Percentiles rank a stretch among this genome's conserved stretches.
Evolutionary conservation across 129 eudicot species (phyloP).

Genomic region (Oenanthe sinensis): DNA sequence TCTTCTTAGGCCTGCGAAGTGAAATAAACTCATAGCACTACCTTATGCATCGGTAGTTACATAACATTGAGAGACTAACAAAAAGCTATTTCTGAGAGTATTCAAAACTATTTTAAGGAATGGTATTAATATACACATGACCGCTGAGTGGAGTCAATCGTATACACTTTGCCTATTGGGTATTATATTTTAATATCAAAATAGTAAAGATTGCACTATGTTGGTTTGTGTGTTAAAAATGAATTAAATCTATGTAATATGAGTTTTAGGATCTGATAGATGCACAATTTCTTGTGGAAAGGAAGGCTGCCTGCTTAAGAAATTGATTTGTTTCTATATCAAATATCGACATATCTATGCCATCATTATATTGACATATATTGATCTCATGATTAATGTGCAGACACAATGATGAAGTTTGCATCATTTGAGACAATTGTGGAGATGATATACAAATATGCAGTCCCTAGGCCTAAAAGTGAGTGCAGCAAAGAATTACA

Average conservation of each 20-base stretch:
- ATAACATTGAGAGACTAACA: neutral
- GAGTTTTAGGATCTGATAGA: neutral
- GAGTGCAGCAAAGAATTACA: conserved; percentile 84
- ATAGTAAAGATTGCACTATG: neutral
- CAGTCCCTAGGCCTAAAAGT: conserved; percentile 70
- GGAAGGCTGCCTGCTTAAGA: neutral
- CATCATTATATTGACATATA: neutral
- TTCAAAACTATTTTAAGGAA: neutral
- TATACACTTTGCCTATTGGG: neutral
- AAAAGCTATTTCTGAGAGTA: neutral
- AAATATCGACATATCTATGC: neutral
- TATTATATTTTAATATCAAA: neutral
- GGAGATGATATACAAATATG: conserved; percentile 79
- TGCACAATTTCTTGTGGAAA: neutral
- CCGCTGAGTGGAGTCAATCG: neutral
- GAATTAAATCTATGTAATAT: neutral
- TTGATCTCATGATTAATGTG: conserved; percentile 16
- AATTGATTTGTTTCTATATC: neutral
- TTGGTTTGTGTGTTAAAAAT: neutral
- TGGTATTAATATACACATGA: neutral
- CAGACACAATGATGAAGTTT: conserved; percentile 99
- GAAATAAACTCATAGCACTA: neutral
- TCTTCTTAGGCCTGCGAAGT: neutral
- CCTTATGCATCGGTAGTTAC: too few relatives aligned
- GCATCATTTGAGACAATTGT: conserved; percentile 93